Percentiles rank a stretch among this genome's conserved stretches.
Evolutionary conservation across 768 basidiomycete genomes (phyloP).

Genomic region (Tephrocybe sp.): DNA sequence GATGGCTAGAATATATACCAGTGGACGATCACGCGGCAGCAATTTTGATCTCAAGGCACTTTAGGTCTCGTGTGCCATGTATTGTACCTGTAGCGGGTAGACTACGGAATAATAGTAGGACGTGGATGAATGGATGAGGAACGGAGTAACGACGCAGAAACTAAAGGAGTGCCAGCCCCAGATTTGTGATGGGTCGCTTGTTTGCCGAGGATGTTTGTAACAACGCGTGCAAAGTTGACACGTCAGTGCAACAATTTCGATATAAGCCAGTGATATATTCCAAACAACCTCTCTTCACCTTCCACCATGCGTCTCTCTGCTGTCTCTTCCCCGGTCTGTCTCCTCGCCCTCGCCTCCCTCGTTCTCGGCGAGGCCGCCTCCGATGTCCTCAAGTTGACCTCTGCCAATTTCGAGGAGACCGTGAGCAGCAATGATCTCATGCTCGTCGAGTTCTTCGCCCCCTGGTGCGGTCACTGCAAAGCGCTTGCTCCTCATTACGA

Average conservation of each 20-base stretch:
- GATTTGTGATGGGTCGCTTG: too few species aligned
- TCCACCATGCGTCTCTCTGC: slow-evolving; percentile 66
- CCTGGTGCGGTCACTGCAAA: slow-evolving; percentile 97
- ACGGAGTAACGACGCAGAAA: slow-evolving; percentile 7
- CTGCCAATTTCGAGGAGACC: slow-evolving; percentile 63
- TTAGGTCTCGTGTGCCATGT: slow-evolving; percentile 18
- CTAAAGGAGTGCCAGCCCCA: too few species aligned
- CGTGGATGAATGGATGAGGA: too few species aligned
- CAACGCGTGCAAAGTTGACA: slow-evolving; percentile 36
- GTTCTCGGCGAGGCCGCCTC: slow-evolving; percentile 60
- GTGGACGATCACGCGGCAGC: slow-evolving; percentile 69
- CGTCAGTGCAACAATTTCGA: slow-evolving; percentile 40
- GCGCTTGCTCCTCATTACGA: slow-evolving; percentile 93
- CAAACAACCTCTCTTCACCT: slow-evolving; percentile 21
- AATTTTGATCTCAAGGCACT: slow-evolving; percentile 57
- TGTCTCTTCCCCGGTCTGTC: slow-evolving; percentile 47
- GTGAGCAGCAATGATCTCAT: slow-evolving; percentile 71
- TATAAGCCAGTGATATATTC: slow-evolving; percentile 26
- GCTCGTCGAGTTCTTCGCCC: slow-evolving; percentile 95
- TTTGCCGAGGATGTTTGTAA: slow-evolving; percentile 17
- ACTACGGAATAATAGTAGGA: slow-evolving; percentile 12
- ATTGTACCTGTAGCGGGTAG: slow-evolving; percentile 4
- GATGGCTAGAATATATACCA: slow-evolving; percentile 54
- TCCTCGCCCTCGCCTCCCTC: slow-evolving; percentile 51
- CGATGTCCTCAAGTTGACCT: slow-evolving; percentile 81